Conservation (phyloP, 2,329 filamentous ascomycete species). For the Arthrinium phaeospermum region DNA sequence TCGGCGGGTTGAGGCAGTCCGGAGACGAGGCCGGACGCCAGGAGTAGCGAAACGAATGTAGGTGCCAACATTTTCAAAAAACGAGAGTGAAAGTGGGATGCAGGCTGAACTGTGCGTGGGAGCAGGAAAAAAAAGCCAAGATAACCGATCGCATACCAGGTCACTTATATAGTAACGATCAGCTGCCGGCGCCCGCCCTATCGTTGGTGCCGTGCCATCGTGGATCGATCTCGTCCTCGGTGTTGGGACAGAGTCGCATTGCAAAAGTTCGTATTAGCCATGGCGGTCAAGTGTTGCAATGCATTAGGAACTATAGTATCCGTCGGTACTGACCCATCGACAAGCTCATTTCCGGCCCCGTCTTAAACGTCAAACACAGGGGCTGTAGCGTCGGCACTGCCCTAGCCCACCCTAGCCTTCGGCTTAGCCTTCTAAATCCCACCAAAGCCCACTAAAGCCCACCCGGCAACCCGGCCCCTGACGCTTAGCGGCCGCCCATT, state of each 20-base stretch:
- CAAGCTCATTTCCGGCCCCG: neutral
- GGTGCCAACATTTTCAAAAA: neutral
- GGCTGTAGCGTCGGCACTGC: neutral
- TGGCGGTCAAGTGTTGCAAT: neutral
- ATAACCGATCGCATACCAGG: no score
- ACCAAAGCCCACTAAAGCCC: neutral
- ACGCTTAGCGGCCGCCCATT: neutral
- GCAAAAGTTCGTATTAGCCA: neutral
- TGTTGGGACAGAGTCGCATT: neutral
- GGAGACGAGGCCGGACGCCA: neutral
- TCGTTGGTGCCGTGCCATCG: neutral
- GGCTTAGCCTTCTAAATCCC: no score
- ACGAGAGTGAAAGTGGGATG: neutral
- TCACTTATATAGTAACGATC: neutral
- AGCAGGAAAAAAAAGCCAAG: neutral
- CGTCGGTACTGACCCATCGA: neutral
- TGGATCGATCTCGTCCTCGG: slow-evolving; percentile 1
- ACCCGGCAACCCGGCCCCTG: neutral
- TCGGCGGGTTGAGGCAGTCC: neutral
- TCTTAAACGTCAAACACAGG: neutral
- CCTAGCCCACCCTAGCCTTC: neutral
- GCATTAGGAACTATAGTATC: neutral
- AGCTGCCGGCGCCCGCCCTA: no score
- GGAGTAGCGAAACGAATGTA: neutral
- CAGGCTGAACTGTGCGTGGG: neutral